These are phyloP conservation scores for Ceratobasidium sp. DNA, from an alignment of 1,284 basidiomycete species.

Conservation along the genomic window DNA sequence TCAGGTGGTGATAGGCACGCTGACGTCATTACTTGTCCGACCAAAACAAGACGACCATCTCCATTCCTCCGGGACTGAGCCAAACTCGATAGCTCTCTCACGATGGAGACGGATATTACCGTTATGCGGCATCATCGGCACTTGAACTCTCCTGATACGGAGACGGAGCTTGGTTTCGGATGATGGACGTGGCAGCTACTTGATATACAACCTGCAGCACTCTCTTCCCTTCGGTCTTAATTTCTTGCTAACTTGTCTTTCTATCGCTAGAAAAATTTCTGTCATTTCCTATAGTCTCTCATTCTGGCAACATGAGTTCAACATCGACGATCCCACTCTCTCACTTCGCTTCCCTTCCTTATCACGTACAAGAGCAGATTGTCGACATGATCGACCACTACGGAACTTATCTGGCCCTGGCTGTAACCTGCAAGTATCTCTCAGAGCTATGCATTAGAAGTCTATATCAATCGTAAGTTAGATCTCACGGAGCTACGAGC, in stretches of 20 bases:
- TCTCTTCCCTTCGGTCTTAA: background rate
- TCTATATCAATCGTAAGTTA: slow-evolving; percentile 19
- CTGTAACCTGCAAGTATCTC: slow-evolving; percentile 18
- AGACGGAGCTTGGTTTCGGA: background rate
- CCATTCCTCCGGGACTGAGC: slow-evolving; percentile 1
- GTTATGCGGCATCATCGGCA: background rate
- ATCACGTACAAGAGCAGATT: slow-evolving; percentile 19
- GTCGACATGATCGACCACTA: slow-evolving; percentile 24
- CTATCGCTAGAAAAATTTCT: too few species aligned
- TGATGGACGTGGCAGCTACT: background rate
- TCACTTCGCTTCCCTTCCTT: slow-evolving; percentile 7
- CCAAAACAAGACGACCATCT: too few species aligned
- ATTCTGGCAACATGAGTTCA: too few species aligned
- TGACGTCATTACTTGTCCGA: too few species aligned
- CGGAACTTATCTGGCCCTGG: slow-evolving; percentile 21
- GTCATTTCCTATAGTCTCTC: too few species aligned
- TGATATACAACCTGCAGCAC: too few species aligned
- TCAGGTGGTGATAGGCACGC: too few species aligned
- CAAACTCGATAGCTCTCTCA: background rate
- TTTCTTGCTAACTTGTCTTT: background rate
- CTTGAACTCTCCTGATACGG: background rate
- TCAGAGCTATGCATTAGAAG: slow-evolving; percentile 20
- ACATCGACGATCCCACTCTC: background rate
- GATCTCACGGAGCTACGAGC: too few species aligned
- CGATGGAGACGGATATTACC: slow-evolving; percentile 3